Conservation (phyloP, 306 rosid genomes). For the Malus asiatica region DNA sequence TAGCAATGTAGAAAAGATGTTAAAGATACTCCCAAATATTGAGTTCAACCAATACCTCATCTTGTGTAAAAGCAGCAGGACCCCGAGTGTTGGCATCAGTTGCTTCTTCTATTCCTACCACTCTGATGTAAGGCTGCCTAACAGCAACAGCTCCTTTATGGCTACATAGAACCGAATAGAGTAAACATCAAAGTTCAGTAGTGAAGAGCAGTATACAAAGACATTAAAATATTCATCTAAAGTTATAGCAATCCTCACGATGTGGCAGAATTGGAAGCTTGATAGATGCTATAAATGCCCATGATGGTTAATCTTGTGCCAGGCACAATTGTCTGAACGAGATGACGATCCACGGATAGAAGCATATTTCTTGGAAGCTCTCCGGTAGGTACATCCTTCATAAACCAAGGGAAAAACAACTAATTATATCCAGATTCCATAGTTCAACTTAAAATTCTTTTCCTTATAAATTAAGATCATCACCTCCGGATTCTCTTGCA, state of each 20-base stretch:
- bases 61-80: slow-evolving; percentile 54
- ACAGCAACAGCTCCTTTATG: slow-evolving; percentile 95
- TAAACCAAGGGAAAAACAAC: slow-evolving; percentile 14
- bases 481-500: slow-evolving; percentile 99
- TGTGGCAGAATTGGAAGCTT: slow-evolving; percentile 71
- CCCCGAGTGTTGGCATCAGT: slow-evolving; percentile 71
- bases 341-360: slow-evolving; percentile 93
- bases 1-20: background rate
- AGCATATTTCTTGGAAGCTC: slow-evolving; percentile 97
- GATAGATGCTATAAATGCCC: slow-evolving; percentile 91
- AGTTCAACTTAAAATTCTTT: background rate
- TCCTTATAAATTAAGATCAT: background rate
- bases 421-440: background rate
- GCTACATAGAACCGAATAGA: slow-evolving; percentile 36
- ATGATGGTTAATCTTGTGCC: slow-evolving; percentile 91
- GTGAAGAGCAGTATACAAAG: background rate
- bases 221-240: background rate
- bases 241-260: slow-evolving; percentile 42
- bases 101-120: slow-evolving; percentile 84
- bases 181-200: background rate
- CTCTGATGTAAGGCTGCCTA: slow-evolving; percentile 92
- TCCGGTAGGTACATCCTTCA: slow-evolving; percentile 97
- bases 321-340: slow-evolving; percentile 91
- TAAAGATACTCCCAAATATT: background rate
- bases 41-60: slow-evolving; percentile 51